phyloP scores from a whole-genome alignment of 169 alveolate genomes.

The Plasmodium ovale region DNA sequence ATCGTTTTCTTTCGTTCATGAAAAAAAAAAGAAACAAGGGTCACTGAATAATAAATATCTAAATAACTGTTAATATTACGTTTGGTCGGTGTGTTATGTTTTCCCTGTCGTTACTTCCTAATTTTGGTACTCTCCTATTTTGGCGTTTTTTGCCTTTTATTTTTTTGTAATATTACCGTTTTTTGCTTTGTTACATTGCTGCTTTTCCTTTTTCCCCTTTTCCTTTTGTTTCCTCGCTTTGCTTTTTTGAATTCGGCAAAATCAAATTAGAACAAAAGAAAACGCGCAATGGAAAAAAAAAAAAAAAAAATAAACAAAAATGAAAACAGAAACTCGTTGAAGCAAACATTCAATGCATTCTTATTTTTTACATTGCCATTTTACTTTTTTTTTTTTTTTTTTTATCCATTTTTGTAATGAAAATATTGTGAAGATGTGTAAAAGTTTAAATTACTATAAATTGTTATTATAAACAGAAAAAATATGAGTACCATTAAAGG shows the following conservation, averaged over 20 bases:
- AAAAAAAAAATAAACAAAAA: conserved; percentile 11
- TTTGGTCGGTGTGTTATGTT: neutral
- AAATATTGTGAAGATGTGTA: conserved; percentile 18
- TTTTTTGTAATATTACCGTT: neutral
- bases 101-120: neutral
- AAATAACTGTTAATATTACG: neutral
- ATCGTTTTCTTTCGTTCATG: neutral
- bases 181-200: neutral
- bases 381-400: neutral
- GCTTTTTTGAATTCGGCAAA: neutral
- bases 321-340: too few species aligned
- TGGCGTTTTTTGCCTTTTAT: too few species aligned
- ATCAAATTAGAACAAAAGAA: neutral
- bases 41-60: neutral
- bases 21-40: neutral
- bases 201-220: neutral
- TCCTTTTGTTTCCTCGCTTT: neutral
- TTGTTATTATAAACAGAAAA: too few species aligned
- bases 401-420: neutral
- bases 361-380: neutral
- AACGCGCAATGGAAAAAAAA: neutral
- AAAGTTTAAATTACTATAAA: conserved; percentile 17
- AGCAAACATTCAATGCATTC: too few species aligned
- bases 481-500: too few species aligned
- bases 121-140: too few species aligned